Conservation (phyloP, 148 eudicot genomes). For the Pharnaceum exiguum region DNA sequence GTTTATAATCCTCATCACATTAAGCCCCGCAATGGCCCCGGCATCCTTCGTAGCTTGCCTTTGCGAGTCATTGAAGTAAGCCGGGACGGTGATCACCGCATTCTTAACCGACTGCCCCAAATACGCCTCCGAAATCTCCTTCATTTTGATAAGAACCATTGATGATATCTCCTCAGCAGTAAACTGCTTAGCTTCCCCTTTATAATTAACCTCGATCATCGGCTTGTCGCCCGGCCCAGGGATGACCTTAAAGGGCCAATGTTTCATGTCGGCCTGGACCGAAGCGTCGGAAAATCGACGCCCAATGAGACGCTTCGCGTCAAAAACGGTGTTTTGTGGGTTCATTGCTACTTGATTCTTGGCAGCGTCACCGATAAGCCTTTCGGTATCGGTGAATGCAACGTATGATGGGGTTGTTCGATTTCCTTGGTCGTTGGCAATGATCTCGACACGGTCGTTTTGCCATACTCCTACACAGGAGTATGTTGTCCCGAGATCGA, state of each 20-base stretch:
- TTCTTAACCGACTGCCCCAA: not conserved
- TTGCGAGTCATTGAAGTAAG: constrained; percentile 5
- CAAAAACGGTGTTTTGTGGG: constrained; percentile 9
- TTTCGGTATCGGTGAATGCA: constrained; percentile 5
- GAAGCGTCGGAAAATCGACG: constrained; percentile 2
- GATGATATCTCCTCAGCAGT: not conserved
- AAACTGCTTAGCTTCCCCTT: not conserved
- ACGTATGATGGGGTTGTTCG: constrained; percentile 3
- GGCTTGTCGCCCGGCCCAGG: constrained; percentile 5
- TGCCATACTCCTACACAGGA: constrained; percentile 6
- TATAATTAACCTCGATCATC: constrained; percentile 1
- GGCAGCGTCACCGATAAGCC: constrained; percentile 4
- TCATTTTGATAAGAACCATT: not conserved
- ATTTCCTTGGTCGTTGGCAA: constrained; percentile 4
- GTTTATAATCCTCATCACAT: constrained; percentile 4
- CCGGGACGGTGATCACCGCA: not conserved
- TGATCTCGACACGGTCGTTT: constrained; percentile 8
- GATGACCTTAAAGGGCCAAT: constrained; percentile 1
- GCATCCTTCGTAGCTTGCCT: not conserved
- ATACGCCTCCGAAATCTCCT: not conserved
- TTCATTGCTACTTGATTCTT: constrained; percentile 5
- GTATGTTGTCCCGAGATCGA: constrained; percentile 6
- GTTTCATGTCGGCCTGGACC: constrained; percentile 2
- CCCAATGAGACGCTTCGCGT: constrained; percentile 6
- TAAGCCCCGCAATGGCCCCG: constrained; percentile 4